Base-by-base conservation (phyloP, 2,329 filamentous ascomycete species). In the Ascochyta rabiei region DNA sequence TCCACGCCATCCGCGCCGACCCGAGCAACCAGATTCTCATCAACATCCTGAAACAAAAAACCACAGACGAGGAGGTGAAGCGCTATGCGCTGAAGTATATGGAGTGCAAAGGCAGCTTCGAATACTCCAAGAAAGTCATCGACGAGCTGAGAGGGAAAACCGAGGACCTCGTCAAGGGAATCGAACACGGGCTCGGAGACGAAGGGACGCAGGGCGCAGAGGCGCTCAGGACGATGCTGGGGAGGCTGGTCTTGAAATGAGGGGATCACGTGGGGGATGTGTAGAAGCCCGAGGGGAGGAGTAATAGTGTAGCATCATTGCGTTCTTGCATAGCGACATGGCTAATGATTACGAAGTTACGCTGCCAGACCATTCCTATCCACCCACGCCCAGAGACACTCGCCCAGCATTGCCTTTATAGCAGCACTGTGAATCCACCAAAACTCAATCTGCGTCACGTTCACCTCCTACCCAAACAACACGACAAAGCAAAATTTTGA, bases 21-120 rank as follows among this genome's bases (percentile, higher is more conserved):
- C 90, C 85, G 16, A 77, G 79, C 26, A 90, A 92, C 71, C 81
- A 89, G 63, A 88, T 96, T 68, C 84, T 99, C 50, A 84, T 97
- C 74, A 96, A 95, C 71, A 97, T 98, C 51, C 81, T 98, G 37
- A 91, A 91, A 76, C 93, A 97, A 76, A 93, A 92, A 77, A 92
- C 93, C 1, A 84, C 82, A 18, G 89, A 97, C 67, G 86, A 90
- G 41, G 89, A 93, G 68, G 90, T 98, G 48, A 98, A 98, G 81
- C 81, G 86, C 57, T 98, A 96, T 73, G 95, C 95, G 3, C 88
- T 98, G 18, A 82, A 82, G 40, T 96, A 96, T 73, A 96, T 99
- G 91, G 88, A 96, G 75, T 81, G 83, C 60, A 96, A 89, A 1
- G 92, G 92, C 33, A 96, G 89, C 71, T 97, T 99, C 72, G 87